These are phyloP conservation scores for Yamadazyma kitorensis DNA, from an alignment of 805 yeast genomes.

Conservation along the genomic window DNA sequence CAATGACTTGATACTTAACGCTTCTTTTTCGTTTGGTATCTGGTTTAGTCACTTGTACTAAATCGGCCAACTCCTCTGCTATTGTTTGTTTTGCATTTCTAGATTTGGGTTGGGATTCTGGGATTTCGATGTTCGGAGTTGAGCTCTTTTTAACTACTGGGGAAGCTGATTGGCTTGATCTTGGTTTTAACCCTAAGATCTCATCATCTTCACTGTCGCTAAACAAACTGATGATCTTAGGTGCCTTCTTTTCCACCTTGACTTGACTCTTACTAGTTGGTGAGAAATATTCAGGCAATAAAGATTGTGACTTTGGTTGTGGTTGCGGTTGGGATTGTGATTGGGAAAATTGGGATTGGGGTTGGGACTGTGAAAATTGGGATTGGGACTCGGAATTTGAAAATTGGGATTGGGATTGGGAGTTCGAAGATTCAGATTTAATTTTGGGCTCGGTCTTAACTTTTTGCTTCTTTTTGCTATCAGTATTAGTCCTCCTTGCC, in stretches of 20 bases:
- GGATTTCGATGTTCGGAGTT: slow-evolving; percentile 1
- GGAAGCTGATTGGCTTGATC: no score
- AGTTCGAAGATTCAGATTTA: neutral
- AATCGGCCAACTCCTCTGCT: no score
- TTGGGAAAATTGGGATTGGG: neutral
- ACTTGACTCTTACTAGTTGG: slow-evolving; percentile 8
- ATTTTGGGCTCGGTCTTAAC: slow-evolving; percentile 5
- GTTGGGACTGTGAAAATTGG: neutral
- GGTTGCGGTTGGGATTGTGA: neutral
- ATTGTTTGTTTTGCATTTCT: slow-evolving; percentile 2
- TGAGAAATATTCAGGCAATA: slow-evolving; percentile 20
- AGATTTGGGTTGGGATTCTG: slow-evolving; percentile 5
- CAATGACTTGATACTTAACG: neutral
- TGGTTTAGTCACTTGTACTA: neutral
- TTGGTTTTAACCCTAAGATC: slow-evolving; percentile 16
- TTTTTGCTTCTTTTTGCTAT: slow-evolving; percentile 16
- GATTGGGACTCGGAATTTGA: slow-evolving; percentile 1
- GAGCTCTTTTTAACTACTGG: no score
- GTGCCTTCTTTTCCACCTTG: slow-evolving; percentile 8
- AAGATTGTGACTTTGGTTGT: slow-evolving; percentile 8
- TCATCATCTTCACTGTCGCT: slow-evolving; percentile 38
- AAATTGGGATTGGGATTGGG: neutral
- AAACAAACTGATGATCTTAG: slow-evolving; percentile 16
- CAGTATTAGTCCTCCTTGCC: slow-evolving; percentile 15
- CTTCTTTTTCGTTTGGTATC: slow-evolving; percentile 1